Evolutionary conservation across 2,329 filamentous ascomycete species (phyloP).

Genomic region (Paramyrothecium sp.): DNA sequence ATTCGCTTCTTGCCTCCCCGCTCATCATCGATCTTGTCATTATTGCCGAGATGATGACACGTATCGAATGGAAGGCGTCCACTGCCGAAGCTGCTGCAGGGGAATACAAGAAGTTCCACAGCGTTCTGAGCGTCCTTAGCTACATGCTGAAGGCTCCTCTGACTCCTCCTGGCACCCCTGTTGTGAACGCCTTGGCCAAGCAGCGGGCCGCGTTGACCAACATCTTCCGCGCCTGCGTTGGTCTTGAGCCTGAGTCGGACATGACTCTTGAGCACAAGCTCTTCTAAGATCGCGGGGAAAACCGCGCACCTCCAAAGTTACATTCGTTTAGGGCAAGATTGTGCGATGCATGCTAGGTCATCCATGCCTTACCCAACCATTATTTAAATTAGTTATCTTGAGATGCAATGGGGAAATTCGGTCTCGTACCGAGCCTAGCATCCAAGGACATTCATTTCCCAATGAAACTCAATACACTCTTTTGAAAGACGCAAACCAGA

Average conservation of each 20-base stretch:
- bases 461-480: background rate
- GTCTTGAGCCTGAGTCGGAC: slow-evolving; percentile 94
- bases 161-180: slow-evolving; percentile 90
- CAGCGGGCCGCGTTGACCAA: slow-evolving; percentile 93
- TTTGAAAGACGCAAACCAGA: background rate
- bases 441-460: background rate
- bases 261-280: slow-evolving; percentile 99
- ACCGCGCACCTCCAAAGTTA: background rate
- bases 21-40: slow-evolving; percentile 96
- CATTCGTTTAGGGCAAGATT: background rate
- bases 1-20: slow-evolving; percentile 92
- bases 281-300: slow-evolving; percentile 51
- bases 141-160: slow-evolving; percentile 98
- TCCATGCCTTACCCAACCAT: no score
- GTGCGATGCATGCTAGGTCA: no score
- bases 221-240: slow-evolving; percentile 97
- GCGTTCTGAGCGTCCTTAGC: slow-evolving; percentile 92
- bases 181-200: slow-evolving; percentile 94
- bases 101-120: slow-evolving; percentile 93
- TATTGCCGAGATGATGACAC: slow-evolving; percentile 96
- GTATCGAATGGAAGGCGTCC: slow-evolving; percentile 83
- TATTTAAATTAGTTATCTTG: background rate
- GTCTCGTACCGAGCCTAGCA: background rate
- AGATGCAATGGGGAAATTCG: background rate
- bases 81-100: slow-evolving; percentile 50